Conservation (phyloP, 129 eudicot genomes). For the Heracleum sosnowskyi region DNA sequence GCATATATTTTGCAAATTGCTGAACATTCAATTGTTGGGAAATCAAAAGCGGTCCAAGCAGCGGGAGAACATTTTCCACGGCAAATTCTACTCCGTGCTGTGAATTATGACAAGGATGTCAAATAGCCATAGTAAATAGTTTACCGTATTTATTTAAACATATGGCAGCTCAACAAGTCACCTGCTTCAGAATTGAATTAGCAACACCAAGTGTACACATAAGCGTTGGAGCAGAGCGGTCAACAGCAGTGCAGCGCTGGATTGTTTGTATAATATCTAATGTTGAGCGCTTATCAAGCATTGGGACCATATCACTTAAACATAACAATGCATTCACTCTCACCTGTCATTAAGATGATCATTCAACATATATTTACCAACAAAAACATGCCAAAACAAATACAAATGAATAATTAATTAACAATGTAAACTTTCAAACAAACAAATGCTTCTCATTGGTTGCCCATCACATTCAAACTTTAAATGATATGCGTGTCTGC, state of each 20-base stretch:
- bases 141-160: not conserved
- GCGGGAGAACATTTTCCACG: slow-evolving; percentile 81
- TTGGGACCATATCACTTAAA: slow-evolving; percentile 69
- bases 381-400: not conserved
- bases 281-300: slow-evolving; percentile 64
- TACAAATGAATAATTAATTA: not conserved
- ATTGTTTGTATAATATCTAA: slow-evolving; percentile 73
- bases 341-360: slow-evolving; percentile 45
- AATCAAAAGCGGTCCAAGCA: slow-evolving; percentile 70
- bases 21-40: slow-evolving; percentile 92
- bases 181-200: slow-evolving; percentile 85
- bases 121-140: slow-evolving; percentile 8
- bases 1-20: slow-evolving; percentile 95
- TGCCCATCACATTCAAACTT: not conserved
- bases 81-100: slow-evolving; percentile 93
- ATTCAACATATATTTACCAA: not conserved
- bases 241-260: slow-evolving; percentile 90
- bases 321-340: slow-evolving; percentile 95
- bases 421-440: not conserved
- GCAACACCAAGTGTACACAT: slow-evolving; percentile 96
- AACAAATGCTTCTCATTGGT: not conserved
- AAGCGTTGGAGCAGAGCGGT: slow-evolving; percentile 92
- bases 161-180: slow-evolving; percentile 10
- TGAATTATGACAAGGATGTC: slow-evolving; percentile 14
- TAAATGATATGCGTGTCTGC: not conserved